A percentile compares a stretch with the other conserved stretches of the same genome.
phyloP scores from a whole-genome alignment of 1,284 basidiomycete species.

The Chalciporus sp. region DNA sequence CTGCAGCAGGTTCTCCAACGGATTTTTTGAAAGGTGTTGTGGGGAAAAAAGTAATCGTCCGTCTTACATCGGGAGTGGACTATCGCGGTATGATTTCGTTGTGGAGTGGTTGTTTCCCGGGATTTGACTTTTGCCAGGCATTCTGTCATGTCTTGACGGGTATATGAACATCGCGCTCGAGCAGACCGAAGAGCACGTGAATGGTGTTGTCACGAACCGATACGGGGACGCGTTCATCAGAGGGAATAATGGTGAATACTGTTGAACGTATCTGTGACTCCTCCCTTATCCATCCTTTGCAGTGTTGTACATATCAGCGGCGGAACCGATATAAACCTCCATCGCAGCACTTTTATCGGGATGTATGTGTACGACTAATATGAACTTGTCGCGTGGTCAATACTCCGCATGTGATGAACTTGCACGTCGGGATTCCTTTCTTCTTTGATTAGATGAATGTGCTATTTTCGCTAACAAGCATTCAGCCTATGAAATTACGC shows the following conservation, averaged over 20 bases:
- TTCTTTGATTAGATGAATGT: background rate
- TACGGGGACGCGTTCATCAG: slow-evolving; percentile 96
- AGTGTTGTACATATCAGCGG: slow-evolving; percentile 52
- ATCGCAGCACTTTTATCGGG: background rate
- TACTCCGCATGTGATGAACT: background rate
- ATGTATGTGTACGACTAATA: background rate
- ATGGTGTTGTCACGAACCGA: slow-evolving; percentile 81
- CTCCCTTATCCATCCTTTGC: slow-evolving; percentile 2
- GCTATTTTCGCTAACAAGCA: background rate
- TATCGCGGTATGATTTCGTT: slow-evolving; percentile 74
- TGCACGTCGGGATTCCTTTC: background rate
- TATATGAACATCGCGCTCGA: slow-evolving; percentile 99
- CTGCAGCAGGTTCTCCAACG: slow-evolving; percentile 74
- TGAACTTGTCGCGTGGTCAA: background rate
- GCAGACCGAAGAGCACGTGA: slow-evolving; percentile 94
- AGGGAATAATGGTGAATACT: slow-evolving; percentile 89
- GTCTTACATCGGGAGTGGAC: slow-evolving; percentile 94
- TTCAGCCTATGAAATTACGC: background rate
- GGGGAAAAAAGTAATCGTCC: slow-evolving; percentile 92
- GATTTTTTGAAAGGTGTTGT: slow-evolving; percentile 94
- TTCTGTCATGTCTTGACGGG: slow-evolving; percentile 95
- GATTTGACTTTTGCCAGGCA: slow-evolving; percentile 54
- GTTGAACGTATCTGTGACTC: background rate
- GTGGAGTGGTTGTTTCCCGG: background rate
- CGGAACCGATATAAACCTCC: slow-evolving; percentile 38